phyloP scores from a whole-genome alignment of 345 rosid species.

The Eutrema heterophyllum region DNA sequence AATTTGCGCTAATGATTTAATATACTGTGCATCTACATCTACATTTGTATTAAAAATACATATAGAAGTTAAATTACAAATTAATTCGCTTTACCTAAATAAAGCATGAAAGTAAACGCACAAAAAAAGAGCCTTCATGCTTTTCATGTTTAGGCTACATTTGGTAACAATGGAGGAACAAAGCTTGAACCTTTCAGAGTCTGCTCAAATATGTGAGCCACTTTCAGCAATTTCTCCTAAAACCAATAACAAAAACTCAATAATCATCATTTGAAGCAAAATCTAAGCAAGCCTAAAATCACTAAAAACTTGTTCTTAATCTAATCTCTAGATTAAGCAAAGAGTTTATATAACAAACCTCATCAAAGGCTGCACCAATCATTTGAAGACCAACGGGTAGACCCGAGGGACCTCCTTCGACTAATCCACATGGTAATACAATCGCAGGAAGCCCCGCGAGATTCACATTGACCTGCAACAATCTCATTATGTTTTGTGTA shows the following conservation, averaged over 20 bases:
- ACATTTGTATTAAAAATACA: background rate
- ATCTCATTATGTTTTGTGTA: background rate
- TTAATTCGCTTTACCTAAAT: background rate
- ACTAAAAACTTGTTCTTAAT: background rate
- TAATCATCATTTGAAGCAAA: background rate
- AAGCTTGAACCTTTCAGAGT: conserved; percentile 62
- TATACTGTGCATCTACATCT: conserved; percentile 10
- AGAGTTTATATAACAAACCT: conserved; percentile 39
- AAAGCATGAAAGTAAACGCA: background rate
- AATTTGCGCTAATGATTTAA: background rate
- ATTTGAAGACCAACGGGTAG: conserved; percentile 96
- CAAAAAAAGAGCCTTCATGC: background rate
- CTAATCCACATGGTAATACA: conserved; percentile 89
- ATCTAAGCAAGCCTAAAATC: background rate
- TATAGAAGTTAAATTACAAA: background rate
- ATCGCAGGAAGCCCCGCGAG: conserved; percentile 88
- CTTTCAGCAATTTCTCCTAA: conserved; percentile 70
- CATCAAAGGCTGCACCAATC: conserved; percentile 86
- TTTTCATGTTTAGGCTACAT: conserved; percentile 6
- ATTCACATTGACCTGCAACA: conserved; percentile 85
- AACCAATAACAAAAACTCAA: background rate
- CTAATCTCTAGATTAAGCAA: background rate
- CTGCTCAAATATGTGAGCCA: conserved; percentile 89
- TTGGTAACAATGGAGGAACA: conserved; percentile 56
- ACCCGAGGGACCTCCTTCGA: conserved; percentile 60